Evolutionary conservation across 2,329 filamentous ascomycete species (phyloP).

Genomic region (Pyrenochaeta sp.): DNA sequence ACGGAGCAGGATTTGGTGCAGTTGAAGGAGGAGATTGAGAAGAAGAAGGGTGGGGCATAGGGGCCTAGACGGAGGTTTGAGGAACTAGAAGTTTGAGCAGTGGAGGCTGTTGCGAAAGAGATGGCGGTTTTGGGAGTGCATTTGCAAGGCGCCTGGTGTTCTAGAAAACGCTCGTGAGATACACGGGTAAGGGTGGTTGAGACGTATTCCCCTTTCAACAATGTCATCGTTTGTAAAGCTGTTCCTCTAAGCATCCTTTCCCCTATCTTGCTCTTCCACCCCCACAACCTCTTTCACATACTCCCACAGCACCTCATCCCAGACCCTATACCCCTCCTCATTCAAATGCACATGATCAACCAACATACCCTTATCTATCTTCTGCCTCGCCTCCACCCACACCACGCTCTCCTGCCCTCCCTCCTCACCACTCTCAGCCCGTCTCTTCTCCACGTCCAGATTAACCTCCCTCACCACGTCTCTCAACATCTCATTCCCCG

Average conservation of each 20-base stretch:
- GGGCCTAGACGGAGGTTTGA: not conserved
- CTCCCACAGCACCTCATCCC: constrained; percentile 15
- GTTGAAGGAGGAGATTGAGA: constrained; percentile 55
- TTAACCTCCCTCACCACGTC: constrained; percentile 13
- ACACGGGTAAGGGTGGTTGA: too few species aligned
- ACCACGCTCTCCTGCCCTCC: constrained; percentile 8
- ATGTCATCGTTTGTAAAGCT: too few species aligned
- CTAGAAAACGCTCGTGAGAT: too few species aligned
- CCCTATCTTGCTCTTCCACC: too few species aligned
- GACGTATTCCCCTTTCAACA: too few species aligned
- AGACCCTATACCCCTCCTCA: constrained; percentile 15
- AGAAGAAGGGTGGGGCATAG: constrained; percentile 44
- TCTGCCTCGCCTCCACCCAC: constrained; percentile 13
- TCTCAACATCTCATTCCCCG: constrained; percentile 13
- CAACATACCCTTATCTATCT: constrained; percentile 12
- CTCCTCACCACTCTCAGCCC: too few species aligned
- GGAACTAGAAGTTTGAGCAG: not conserved
- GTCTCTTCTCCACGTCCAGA: too few species aligned
- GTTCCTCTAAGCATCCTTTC: too few species aligned
- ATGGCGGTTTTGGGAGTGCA: too few species aligned
- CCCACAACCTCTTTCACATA: too few species aligned
- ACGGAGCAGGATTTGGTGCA: constrained; percentile 53
- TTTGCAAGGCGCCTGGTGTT: too few species aligned
- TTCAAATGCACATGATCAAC: constrained; percentile 25
- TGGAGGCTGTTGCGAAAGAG: too few species aligned